Evolutionary conservation across 768 basidiomycete species (phyloP).

Genomic region (Boletus rufocinnamomeus): DNA sequence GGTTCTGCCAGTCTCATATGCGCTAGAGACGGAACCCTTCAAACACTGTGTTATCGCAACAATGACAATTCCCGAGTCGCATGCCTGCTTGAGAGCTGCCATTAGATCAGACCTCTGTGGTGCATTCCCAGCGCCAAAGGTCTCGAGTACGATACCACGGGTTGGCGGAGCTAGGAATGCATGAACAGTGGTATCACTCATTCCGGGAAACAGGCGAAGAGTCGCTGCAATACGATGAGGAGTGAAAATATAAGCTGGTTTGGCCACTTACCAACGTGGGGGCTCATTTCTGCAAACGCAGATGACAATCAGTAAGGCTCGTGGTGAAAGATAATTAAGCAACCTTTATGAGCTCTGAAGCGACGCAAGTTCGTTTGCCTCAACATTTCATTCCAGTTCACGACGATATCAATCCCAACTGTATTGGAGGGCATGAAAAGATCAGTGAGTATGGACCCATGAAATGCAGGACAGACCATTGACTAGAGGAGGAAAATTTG

Average conservation of each 20-base stretch:
- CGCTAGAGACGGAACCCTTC: constrained; percentile 82
- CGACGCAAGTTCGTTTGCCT: constrained; percentile 76
- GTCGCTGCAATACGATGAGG: constrained; percentile 53
- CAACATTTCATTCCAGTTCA: constrained; percentile 88
- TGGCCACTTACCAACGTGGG: constrained; percentile 68
- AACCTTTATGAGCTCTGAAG: constrained; percentile 82
- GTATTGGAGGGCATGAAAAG: constrained; percentile 2
- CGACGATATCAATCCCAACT: constrained; percentile 90
- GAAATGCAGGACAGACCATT: constrained; percentile 50
- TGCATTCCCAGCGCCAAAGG: constrained; percentile 92
- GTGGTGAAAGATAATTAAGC: neutral
- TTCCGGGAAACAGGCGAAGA: constrained; percentile 85
- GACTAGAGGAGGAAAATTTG: constrained; percentile 80
- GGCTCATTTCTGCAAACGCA: constrained; percentile 62
- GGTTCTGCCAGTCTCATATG: constrained; percentile 77
- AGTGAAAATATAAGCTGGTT: constrained; percentile 2
- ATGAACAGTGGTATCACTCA: constrained; percentile 69
- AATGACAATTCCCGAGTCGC: constrained; percentile 79
- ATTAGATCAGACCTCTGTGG: constrained; percentile 79
- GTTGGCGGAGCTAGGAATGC: constrained; percentile 77
- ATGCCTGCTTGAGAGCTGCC: constrained; percentile 76
- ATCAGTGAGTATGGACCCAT: constrained; percentile 1
- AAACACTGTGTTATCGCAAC: constrained; percentile 92
- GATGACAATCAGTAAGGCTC: constrained; percentile 14
- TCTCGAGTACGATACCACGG: constrained; percentile 84